Evolutionary conservation across 495 filamentous ascomycete species (phyloP), one percentile per base, ranked within the genome.

Genomic region (Staphylotrichum longicolle): DNA sequence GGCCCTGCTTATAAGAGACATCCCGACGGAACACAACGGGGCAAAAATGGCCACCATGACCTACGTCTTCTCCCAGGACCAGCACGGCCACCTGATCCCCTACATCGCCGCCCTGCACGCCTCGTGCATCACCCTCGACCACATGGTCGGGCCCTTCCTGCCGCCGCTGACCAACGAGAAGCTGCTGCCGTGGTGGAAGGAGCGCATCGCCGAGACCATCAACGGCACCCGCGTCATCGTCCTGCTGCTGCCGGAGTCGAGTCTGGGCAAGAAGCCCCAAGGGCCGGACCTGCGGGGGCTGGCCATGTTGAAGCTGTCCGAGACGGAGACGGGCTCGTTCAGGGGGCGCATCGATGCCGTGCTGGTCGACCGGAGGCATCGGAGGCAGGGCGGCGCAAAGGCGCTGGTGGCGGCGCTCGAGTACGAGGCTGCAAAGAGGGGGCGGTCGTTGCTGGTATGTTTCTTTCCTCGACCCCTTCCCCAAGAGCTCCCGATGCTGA

Each of bases 71-170:
- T 68, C 70, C 8, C 65, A 61, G 6, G 60, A 65, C 11, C 63
- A 68, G 41, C 74, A 77, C 57, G 66, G 59, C 52, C 68, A 72
- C 57, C 68, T 77, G 8, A 58, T 68, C 10, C 71, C 75, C 15
- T 76, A 74, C 67, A 68, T 77, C 32, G 75, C 75, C 34, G 74
- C 73, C 30, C 65, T 77, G 20, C 73, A 77, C 57, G 74, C 73
- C 14, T 69, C 68, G 0, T 74, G 75, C 61, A 75, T 77, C 62
- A 68, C 67, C 7, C 61, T 65, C 39, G 74, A 77, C 63, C 63
- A 65, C 42, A 73, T 73, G 65, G 64, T 72, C 51, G 74, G 74
- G 33, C 72, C 74, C 5, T 77, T 77, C 47, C 61, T 76, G 15
- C 73, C 72, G 11, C 75, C 75, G 0, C 59, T 76, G 46, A 70